Conservation (phyloP, 371 early-diverging fungal genomes). For the Massospora cicadina region DNA sequence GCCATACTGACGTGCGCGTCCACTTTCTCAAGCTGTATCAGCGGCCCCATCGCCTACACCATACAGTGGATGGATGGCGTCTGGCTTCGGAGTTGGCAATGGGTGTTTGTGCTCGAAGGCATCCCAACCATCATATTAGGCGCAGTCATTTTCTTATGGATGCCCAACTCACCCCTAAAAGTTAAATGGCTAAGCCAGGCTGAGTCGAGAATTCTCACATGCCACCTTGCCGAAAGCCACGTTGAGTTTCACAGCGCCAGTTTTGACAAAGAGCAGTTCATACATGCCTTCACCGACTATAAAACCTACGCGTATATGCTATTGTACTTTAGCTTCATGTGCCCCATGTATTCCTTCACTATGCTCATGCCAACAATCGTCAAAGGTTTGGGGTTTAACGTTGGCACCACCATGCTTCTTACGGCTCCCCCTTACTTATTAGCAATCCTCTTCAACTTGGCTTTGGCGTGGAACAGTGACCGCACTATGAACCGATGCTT, state of each 20-base stretch:
- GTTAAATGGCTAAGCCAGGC: constrained; percentile 27
- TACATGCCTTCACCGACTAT: constrained; percentile 23
- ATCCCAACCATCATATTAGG: constrained; percentile 6
- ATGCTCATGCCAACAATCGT: constrained; percentile 36
- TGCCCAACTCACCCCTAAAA: constrained; percentile 37
- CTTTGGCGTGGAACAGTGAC: constrained; percentile 17
- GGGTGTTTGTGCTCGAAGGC: constrained; percentile 16
- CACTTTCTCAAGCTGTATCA: constrained; percentile 49
- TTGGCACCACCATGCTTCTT: constrained; percentile 22
- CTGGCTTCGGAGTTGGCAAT: constrained; percentile 28
- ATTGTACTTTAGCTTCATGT: constrained; percentile 21
- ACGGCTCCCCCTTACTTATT: constrained; percentile 25
- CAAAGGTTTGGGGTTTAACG: constrained; percentile 18
- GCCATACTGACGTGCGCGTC: constrained; percentile 42
- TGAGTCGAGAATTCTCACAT: constrained; percentile 25
- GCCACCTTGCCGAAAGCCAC: constrained; percentile 19
- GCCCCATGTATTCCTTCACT: constrained; percentile 23
- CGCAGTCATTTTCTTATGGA: constrained; percentile 16
- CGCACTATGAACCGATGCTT: neutral
- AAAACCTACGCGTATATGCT: constrained; percentile 22
- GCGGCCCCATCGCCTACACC: constrained; percentile 34
- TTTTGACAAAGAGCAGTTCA: constrained; percentile 22
- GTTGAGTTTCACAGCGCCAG: constrained; percentile 20
- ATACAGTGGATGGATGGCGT: constrained; percentile 33
- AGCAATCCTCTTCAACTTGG: constrained; percentile 23